Conservation (phyloP, 257 asterid genomes). For the Knoxia roxburghii region DNA sequence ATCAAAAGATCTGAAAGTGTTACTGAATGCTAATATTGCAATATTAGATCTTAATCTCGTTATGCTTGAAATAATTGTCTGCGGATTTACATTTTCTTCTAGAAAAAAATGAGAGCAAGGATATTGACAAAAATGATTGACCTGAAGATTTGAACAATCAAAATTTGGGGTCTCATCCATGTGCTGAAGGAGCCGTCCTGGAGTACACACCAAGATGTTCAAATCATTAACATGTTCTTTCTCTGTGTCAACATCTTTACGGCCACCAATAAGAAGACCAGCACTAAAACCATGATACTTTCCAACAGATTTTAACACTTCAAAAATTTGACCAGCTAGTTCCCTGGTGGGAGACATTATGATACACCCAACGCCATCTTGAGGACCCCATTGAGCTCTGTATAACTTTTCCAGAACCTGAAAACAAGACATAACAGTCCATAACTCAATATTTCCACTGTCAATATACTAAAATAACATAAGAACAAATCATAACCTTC, state of each 20-base stretch:
- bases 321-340: constrained; percentile 76
- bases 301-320: constrained; percentile 73
- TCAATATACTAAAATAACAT: background rate
- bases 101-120: background rate
- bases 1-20: background rate
- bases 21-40: background rate
- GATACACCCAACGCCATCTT: constrained; percentile 94
- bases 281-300: constrained; percentile 84
- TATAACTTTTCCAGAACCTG: constrained; percentile 82
- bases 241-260: constrained; percentile 78
- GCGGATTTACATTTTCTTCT: background rate
- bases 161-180: constrained; percentile 97
- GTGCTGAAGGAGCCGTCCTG: constrained; percentile 98
- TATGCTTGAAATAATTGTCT: background rate
- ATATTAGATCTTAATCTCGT: background rate
- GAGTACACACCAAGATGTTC: constrained; percentile 93
- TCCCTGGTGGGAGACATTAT: constrained; percentile 97
- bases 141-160: constrained; percentile 95
- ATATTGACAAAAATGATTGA: constrained; percentile 22
- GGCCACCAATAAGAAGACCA: constrained; percentile 96
- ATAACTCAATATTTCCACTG: background rate
- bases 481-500: background rate
- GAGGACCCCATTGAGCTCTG: constrained; percentile 86
- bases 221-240: constrained; percentile 72
- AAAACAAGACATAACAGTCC: constrained; percentile 12